Percentiles rank a stretch among this genome's conserved stretches.
These are phyloP conservation scores for Ogataea thermomethanolica DNA, from an alignment of 805 yeast genomes.

Conservation along the genomic window DNA sequence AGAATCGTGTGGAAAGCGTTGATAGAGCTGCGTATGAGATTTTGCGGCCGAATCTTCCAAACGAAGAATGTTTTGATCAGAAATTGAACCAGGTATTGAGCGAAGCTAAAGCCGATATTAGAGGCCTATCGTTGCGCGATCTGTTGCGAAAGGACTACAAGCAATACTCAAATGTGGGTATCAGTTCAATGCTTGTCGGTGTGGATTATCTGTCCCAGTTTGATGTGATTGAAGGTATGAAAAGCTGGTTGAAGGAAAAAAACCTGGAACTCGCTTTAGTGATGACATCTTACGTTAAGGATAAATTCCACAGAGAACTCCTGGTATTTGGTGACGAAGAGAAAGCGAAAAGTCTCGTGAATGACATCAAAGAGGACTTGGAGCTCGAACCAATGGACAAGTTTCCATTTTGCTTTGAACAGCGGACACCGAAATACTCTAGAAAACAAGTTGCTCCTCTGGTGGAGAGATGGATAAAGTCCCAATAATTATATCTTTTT, in stretches of 20 bases:
- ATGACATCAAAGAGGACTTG: constrained; percentile 19
- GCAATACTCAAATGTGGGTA: constrained; percentile 65
- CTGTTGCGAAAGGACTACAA: constrained; percentile 83
- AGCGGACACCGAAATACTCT: constrained; percentile 55
- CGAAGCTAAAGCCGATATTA: constrained; percentile 57
- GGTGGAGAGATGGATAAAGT: constrained; percentile 21
- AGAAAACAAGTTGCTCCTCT: constrained; percentile 86
- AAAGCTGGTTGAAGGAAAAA: constrained; percentile 28
- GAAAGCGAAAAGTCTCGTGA: constrained; percentile 1
- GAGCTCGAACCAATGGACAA: constrained; percentile 18
- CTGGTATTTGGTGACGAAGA: constrained; percentile 2
- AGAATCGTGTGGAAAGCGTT: constrained; percentile 54
- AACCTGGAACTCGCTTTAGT: constrained; percentile 40
- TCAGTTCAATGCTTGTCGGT: constrained; percentile 70
- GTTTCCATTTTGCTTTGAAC: constrained; percentile 14
- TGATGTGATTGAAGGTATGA: constrained; percentile 23
- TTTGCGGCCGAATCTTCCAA: constrained; percentile 17
- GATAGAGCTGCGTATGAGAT: constrained; percentile 51
- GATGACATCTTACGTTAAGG: constrained; percentile 44
- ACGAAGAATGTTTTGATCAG: constrained; percentile 18
- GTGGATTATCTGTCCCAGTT: constrained; percentile 46
- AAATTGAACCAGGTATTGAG: constrained; percentile 29
- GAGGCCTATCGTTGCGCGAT: constrained; percentile 57
- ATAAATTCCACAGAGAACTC: constrained; percentile 4
- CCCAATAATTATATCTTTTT: constrained; percentile 1